phyloP scores from a whole-genome alignment of 768 basidiomycete species.

The Terana coerulea region DNA sequence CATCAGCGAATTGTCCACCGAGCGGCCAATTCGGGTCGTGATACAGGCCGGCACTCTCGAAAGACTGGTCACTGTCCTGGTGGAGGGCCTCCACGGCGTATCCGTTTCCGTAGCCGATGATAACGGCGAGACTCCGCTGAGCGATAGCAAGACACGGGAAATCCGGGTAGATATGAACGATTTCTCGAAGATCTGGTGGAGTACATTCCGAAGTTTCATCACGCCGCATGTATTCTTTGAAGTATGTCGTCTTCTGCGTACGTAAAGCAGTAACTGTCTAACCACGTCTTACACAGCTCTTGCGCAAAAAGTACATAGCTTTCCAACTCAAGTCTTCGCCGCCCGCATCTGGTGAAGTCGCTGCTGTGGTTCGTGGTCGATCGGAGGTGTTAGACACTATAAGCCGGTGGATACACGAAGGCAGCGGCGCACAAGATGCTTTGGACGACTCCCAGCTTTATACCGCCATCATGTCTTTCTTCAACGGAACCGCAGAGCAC shows the following conservation, averaged over 20 bases:
- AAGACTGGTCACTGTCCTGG: slow-evolving; percentile 67
- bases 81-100: slow-evolving; percentile 73
- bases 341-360: slow-evolving; percentile 42
- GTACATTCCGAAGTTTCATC: slow-evolving; percentile 76
- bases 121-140: slow-evolving; percentile 78
- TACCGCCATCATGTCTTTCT: slow-evolving; percentile 54
- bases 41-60: slow-evolving; percentile 79
- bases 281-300: slow-evolving; percentile 41
- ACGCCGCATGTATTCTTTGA: slow-evolving; percentile 82
- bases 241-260: slow-evolving; percentile 38
- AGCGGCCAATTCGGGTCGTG: slow-evolving; percentile 69
- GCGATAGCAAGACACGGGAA: slow-evolving; percentile 70
- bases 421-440: slow-evolving; percentile 76
- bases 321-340: slow-evolving; percentile 41
- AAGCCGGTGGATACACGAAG: slow-evolving; percentile 67
- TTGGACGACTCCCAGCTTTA: slow-evolving; percentile 69
- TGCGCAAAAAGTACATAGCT: slow-evolving; percentile 70
- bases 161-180: slow-evolving; percentile 69
- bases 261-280: neutral
- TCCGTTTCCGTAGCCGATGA: slow-evolving; percentile 82
- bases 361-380: slow-evolving; percentile 48
- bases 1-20: slow-evolving; percentile 59
- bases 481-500: slow-evolving; percentile 53
- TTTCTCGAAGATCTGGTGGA: slow-evolving; percentile 81
- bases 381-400: slow-evolving; percentile 61